These are phyloP conservation scores for Mycena leptocephala DNA, from an alignment of 768 basidiomycete genomes.

Conservation along the genomic window DNA sequence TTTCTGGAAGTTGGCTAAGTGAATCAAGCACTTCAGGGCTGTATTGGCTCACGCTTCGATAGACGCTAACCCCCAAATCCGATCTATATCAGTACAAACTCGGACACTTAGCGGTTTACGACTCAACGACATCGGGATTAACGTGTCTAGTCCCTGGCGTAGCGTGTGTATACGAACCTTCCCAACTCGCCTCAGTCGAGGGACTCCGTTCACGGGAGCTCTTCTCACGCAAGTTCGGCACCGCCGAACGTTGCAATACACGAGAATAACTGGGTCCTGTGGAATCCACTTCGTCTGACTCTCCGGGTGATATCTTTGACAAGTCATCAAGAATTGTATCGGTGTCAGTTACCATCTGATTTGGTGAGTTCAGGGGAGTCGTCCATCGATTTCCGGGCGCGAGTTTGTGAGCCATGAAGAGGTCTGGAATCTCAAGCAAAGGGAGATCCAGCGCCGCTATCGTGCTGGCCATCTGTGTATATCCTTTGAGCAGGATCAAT, in stretches of 20 bases:
- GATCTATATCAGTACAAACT: slow-evolving; percentile 37
- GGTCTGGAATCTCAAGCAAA: slow-evolving; percentile 65
- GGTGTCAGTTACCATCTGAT: slow-evolving; percentile 29
- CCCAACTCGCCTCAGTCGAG: slow-evolving; percentile 64
- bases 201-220: slow-evolving; percentile 61
- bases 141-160: slow-evolving; percentile 59
- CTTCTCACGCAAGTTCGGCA: slow-evolving; percentile 54
- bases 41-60: slow-evolving; percentile 70
- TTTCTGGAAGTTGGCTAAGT: slow-evolving; percentile 58
- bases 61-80: slow-evolving; percentile 57
- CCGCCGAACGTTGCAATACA: slow-evolving; percentile 54
- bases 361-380: slow-evolving; percentile 29
- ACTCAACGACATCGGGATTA: slow-evolving; percentile 70
- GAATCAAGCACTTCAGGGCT: slow-evolving; percentile 24
- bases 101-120: slow-evolving; percentile 26
- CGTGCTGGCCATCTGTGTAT: slow-evolving; percentile 72
- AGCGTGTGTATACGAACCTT: slow-evolving; percentile 40
- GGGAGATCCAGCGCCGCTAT: slow-evolving; percentile 74
- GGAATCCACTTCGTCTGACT: slow-evolving; percentile 43
- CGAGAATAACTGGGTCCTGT: slow-evolving; percentile 61
- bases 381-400: slow-evolving; percentile 25
- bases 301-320: slow-evolving; percentile 10
- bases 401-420: slow-evolving; percentile 76
- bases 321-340: slow-evolving; percentile 9
- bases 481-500: slow-evolving; percentile 76